Conservation (phyloP, 2,329 filamentous ascomycete species). For the Fusarium pseudonygamai region DNA sequence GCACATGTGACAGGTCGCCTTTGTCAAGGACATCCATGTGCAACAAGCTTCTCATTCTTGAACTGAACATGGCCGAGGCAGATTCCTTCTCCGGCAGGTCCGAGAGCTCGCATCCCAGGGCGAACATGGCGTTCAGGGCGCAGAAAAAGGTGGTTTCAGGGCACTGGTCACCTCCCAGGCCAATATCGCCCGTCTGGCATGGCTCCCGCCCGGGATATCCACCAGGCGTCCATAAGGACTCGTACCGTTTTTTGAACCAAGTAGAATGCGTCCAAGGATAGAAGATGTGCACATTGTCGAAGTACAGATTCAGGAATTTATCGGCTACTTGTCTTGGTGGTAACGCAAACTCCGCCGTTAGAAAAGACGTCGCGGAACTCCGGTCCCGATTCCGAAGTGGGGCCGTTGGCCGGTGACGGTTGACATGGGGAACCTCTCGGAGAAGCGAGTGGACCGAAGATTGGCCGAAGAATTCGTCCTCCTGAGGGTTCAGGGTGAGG, state of each 20-base stretch:
- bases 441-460: conserved; percentile 3
- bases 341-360: not conserved
- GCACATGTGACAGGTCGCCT: not conserved
- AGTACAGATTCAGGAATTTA: not conserved
- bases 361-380: fast-evolving
- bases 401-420: not conserved
- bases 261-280: conserved; percentile 10
- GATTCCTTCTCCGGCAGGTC: not conserved
- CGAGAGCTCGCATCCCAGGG: not conserved
- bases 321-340: not conserved
- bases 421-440: not conserved
- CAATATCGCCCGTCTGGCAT: no score
- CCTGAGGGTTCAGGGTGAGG: not conserved
- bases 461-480: not conserved
- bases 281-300: not conserved
- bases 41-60: not conserved
- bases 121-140: not conserved
- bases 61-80: not conserved
- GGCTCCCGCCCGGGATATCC: no score
- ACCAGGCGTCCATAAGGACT: not conserved
- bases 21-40: not conserved
- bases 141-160: not conserved
- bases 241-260: not conserved
- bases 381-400: not conserved
- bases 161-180: not conserved